Evolutionary conservation across 1,284 basidiomycete genomes (phyloP), one percentile per base, ranked within the genome.

Genomic region (Trichosporon asahii): DNA sequence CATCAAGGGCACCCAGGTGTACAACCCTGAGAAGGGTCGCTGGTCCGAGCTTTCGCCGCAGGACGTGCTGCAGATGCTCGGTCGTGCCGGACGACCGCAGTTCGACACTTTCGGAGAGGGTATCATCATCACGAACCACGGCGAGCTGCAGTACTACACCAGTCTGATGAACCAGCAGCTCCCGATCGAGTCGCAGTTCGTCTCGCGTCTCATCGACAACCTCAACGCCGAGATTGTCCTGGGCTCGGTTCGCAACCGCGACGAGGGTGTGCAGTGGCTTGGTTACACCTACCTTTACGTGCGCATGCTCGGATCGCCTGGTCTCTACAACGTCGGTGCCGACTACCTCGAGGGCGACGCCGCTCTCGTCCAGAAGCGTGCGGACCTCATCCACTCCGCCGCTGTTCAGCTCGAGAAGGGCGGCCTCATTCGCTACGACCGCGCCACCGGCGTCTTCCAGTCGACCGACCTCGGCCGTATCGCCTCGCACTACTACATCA

Each of bases 1-100:
- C 85, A 98, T 99, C 87, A 99, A 99, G 83, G 97, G 97, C 40
- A 99, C 97, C 0, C 96, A 99, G 84, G 95, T 99, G 73, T 99
- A 99, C 86, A 98, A 98, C 82, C 97, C 97, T 0, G 95, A 97
- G 83, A 98, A 99, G 85, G 97, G 97, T 25, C 90, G 93, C 8
- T 99, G 96, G 97, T 90, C 92, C 8, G 97, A 99, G 82, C 85
- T 99, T 12, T 97, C 95, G 0, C 91, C 93, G 0, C 96, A 99
- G 83, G 97, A 99, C 78, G 95, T 98, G 7, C 86, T 99, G 5
- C 97, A 99, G 85, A 99, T 99, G 97, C 90, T 99, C 5, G 97
- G 97, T 66, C 90, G 96, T 80, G 97, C 97, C 7, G 97, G 97
- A 82, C 90, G 97, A 69, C 97, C 97, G 11, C 95, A 99, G 81